Conservation (phyloP, 768 basidiomycete genomes). For the Lactifluus pinguis region DNA sequence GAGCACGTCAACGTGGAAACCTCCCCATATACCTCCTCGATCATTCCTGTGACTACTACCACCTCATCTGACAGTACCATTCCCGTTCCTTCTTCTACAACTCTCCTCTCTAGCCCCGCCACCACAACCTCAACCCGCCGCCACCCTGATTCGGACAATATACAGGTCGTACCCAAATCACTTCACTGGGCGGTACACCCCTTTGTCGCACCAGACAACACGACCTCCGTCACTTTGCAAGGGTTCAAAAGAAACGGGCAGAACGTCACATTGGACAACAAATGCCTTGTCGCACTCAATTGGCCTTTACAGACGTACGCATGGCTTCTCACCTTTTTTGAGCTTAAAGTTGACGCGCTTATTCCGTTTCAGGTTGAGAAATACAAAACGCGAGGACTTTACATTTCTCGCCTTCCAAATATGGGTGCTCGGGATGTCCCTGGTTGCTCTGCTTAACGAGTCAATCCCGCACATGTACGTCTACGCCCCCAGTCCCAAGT, state of each 20-base stretch:
- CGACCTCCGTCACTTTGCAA: slow-evolving; percentile 24
- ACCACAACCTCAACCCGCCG: neutral
- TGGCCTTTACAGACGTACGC: slow-evolving; percentile 64
- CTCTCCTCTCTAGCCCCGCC: neutral
- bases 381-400: slow-evolving; percentile 71
- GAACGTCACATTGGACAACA: slow-evolving; percentile 32
- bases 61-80: neutral
- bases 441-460: slow-evolving; percentile 64
- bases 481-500: no score
- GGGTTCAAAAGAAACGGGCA: slow-evolving; percentile 24
- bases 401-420: slow-evolving; percentile 71
- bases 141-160: no score
- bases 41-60: neutral
- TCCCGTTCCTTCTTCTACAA: neutral
- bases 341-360: slow-evolving; percentile 6
- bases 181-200: neutral
- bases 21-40: neutral
- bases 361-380: slow-evolving; percentile 39
- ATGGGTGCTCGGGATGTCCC: slow-evolving; percentile 73
- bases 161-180: no score
- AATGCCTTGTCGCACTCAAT: slow-evolving; percentile 53
- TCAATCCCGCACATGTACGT: slow-evolving; percentile 65
- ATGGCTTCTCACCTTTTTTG: neutral
- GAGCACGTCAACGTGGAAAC: slow-evolving; percentile 17
- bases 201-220: slow-evolving; percentile 7